These are phyloP conservation scores for Ettlia oleoabundans DNA, from an alignment of 139 green algal species.

Conservation along the genomic window DNA sequence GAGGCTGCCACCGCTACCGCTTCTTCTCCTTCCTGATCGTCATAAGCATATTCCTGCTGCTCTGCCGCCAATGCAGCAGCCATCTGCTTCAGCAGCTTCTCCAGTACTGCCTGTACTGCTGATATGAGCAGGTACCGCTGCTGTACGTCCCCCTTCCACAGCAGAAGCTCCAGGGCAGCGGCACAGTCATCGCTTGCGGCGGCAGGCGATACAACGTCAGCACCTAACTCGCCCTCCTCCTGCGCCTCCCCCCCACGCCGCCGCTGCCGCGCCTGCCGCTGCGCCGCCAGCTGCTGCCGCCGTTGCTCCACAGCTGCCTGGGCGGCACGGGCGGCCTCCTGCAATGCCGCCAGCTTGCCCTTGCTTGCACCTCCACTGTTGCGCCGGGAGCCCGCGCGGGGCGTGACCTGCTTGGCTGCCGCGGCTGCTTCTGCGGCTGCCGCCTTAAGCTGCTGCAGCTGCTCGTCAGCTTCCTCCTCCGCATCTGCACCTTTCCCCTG, in stretches of 20 bases:
- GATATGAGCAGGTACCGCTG: slow-evolving; percentile 33
- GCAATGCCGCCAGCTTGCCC: background rate
- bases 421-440: slow-evolving; percentile 1
- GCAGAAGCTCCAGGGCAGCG: slow-evolving; percentile 67
- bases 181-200: slow-evolving; percentile 28
- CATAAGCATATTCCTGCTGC: background rate
- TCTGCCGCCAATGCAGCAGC: background rate
- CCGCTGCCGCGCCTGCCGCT: slow-evolving; percentile 15
- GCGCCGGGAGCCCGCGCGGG: background rate
- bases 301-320: background rate
- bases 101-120: slow-evolving; percentile 35
- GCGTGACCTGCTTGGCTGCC: background rate
- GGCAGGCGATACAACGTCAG: no score
- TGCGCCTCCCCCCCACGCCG: background rate
- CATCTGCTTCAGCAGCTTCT: slow-evolving; percentile 35
- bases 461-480: background rate
- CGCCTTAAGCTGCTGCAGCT: slow-evolving; percentile 6
- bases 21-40: background rate
- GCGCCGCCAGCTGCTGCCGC: slow-evolving; percentile 6
- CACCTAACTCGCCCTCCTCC: no score
- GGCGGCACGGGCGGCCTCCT: background rate
- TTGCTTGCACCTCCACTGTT: background rate
- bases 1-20: background rate
- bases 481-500: background rate
- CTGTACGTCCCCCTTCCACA: slow-evolving; percentile 60